Conservation (phyloP, 768 basidiomycete species). For the Inosperma sp. region DNA sequence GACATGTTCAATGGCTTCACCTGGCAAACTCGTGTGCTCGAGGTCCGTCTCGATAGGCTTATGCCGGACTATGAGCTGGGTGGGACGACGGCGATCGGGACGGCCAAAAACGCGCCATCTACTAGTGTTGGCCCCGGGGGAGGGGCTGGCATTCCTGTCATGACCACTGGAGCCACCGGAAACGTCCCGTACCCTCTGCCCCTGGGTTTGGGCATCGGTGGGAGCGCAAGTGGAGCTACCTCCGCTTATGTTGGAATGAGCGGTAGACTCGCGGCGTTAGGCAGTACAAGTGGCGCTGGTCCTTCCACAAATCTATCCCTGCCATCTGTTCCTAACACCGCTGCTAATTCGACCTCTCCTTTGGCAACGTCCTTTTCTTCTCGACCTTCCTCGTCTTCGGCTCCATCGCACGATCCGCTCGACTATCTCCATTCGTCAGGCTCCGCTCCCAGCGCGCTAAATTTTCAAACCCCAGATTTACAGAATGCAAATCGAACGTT, state of each 20-base stretch:
- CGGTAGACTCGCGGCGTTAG: neutral
- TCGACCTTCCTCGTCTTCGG: constrained; percentile 7
- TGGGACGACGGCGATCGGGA: constrained; percentile 6
- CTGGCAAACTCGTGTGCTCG: constrained; percentile 93
- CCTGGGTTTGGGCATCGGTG: constrained; percentile 1
- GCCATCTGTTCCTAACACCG: neutral
- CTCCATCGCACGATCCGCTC: constrained; percentile 2
- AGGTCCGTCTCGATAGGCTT: constrained; percentile 86
- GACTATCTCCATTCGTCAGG: constrained; percentile 5
- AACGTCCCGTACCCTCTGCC: constrained; percentile 1
- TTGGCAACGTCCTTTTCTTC: neutral
- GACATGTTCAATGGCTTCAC: constrained; percentile 95
- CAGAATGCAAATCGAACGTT: constrained; percentile 49
- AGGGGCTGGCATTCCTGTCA: neutral
- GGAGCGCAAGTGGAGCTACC: constrained; percentile 2
- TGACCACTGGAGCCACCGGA: neutral
- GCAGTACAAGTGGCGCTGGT: neutral
- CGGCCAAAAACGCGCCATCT: no score
- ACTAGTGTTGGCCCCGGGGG: neutral
- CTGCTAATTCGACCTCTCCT: neutral
- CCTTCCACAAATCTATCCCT: neutral
- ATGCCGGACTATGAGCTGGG: constrained; percentile 52
- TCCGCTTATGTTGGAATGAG: neutral
- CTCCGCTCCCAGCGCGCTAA: constrained; percentile 9
- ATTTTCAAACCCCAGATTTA: neutral